A percentile compares a stretch with the other conserved stretches of the same genome.
Conservation (phyloP, 108 stramenopile genomes). For the Cyclotella cryptica region DNA sequence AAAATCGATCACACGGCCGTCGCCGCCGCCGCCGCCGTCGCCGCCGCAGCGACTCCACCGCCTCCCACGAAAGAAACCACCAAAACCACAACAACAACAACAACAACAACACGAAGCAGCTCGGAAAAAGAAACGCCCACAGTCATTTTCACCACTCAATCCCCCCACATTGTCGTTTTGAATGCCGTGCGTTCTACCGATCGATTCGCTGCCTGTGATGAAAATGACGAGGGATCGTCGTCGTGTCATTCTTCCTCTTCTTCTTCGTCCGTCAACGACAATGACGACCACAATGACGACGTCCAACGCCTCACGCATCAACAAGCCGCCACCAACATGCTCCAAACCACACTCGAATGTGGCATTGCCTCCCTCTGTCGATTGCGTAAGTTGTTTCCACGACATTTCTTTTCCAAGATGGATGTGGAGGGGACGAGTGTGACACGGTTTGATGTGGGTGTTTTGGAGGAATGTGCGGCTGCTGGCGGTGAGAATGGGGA, state of each 20-base stretch:
- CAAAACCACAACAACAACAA: constrained; percentile 16
- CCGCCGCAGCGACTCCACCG: no score
- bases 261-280: constrained; percentile 1
- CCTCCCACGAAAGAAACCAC: neutral
- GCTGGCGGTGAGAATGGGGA: neutral
- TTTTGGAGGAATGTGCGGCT: constrained; percentile 8
- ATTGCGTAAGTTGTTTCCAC: constrained; percentile 32
- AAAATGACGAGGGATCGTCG: neutral
- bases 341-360: constrained; percentile 36
- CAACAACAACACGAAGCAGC: constrained; percentile 14
- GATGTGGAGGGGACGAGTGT: constrained; percentile 34
- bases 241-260: neutral
- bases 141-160: constrained; percentile 19
- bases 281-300: neutral
- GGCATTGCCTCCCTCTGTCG: constrained; percentile 52
- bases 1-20: no score
- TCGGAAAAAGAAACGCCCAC: constrained; percentile 43
- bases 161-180: neutral
- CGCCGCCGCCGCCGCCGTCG: no score
- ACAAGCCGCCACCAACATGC: constrained; percentile 3
- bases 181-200: no score
- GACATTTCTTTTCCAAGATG: constrained; percentile 20
- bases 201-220: neutral
- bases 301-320: neutral
- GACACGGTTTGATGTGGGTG: constrained; percentile 19